Percentiles rank a stretch among this genome's conserved stretches.
These are phyloP conservation scores for Lepiota venenata DNA, from an alignment of 768 basidiomycete genomes.

Conservation along the genomic window DNA sequence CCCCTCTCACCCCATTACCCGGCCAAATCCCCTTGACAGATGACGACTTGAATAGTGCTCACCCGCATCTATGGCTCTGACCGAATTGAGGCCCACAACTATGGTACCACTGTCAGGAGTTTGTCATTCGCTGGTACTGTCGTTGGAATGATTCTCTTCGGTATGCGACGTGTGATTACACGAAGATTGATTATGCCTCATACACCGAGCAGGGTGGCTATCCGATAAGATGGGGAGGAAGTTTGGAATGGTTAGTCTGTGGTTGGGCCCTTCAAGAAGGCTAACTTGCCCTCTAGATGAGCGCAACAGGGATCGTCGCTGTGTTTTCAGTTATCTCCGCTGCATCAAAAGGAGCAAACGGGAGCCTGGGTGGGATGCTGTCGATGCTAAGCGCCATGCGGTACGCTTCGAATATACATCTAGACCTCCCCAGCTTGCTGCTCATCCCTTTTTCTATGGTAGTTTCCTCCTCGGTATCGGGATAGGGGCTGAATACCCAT, in stretches of 20 bases:
- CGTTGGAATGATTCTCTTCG: slow-evolving; percentile 82
- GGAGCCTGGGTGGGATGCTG: slow-evolving; percentile 63
- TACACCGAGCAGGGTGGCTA: slow-evolving; percentile 45
- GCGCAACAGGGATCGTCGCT: slow-evolving; percentile 76
- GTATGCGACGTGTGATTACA: slow-evolving; percentile 23
- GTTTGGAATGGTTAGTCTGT: slow-evolving; percentile 70
- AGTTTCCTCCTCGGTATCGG: slow-evolving; percentile 90
- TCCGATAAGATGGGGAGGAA: slow-evolving; percentile 87
- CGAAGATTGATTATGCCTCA: neutral
- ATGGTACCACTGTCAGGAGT: slow-evolving; percentile 63
- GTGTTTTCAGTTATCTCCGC: slow-evolving; percentile 83
- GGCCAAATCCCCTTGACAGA: neutral
- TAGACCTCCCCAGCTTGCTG: neutral
- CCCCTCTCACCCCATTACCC: neutral
- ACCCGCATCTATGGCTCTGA: slow-evolving; percentile 64
- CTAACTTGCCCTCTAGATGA: neutral
- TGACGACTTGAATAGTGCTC: slow-evolving; percentile 51
- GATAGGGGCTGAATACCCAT: slow-evolving; percentile 87
- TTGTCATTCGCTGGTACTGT: slow-evolving; percentile 82
- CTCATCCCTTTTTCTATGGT: neutral
- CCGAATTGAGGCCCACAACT: slow-evolving; percentile 48
- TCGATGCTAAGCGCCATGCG: slow-evolving; percentile 79
- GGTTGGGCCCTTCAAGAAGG: neutral
- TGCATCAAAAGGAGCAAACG: slow-evolving; percentile 75
- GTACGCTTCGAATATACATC: slow-evolving; percentile 29